Evolutionary conservation across 2,329 filamentous ascomycete genomes (phyloP).

Genomic region (Hymenoscyphus albidus): DNA sequence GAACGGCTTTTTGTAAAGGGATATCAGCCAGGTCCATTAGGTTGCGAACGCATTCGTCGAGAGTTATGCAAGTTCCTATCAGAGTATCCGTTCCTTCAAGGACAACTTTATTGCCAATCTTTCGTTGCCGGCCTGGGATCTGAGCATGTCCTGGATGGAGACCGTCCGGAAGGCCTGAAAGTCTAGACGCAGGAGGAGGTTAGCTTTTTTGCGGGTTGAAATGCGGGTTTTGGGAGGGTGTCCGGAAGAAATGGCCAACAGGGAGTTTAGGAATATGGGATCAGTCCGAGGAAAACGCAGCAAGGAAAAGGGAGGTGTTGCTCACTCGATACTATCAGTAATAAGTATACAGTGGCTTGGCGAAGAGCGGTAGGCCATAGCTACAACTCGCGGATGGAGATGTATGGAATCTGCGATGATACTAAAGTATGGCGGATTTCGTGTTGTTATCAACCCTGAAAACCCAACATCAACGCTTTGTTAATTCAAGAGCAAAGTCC

Average conservation of each 20-base stretch:
- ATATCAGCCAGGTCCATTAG: constrained; percentile 30
- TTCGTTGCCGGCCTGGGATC: constrained; percentile 47
- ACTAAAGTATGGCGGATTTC: constrained; percentile 42
- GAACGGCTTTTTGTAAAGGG: constrained; percentile 26
- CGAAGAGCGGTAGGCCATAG: constrained; percentile 45
- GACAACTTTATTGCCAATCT: constrained; percentile 45
- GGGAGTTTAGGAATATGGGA: neutral
- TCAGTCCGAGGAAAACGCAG: neutral
- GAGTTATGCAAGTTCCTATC: constrained; percentile 48
- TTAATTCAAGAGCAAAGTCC: neutral
- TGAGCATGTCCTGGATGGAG: constrained; percentile 49
- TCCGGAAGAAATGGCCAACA: neutral
- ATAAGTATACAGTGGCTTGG: constrained; percentile 47
- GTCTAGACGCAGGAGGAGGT: neutral
- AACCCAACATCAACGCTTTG: neutral
- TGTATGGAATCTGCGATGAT: constrained; percentile 53
- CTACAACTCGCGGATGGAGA: constrained; percentile 47
- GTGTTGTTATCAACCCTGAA: constrained; percentile 34
- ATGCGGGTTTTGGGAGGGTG: neutral
- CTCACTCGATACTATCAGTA: constrained; percentile 49
- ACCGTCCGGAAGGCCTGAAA: constrained; percentile 49
- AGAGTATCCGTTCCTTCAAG: constrained; percentile 51
- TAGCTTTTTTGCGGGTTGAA: neutral
- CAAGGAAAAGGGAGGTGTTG: too few species aligned
- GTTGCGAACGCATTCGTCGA: constrained; percentile 48